These are phyloP conservation scores for Sungouiozyma ichnusensis DNA, from an alignment of 805 yeast genomes.

Conservation along the genomic window DNA sequence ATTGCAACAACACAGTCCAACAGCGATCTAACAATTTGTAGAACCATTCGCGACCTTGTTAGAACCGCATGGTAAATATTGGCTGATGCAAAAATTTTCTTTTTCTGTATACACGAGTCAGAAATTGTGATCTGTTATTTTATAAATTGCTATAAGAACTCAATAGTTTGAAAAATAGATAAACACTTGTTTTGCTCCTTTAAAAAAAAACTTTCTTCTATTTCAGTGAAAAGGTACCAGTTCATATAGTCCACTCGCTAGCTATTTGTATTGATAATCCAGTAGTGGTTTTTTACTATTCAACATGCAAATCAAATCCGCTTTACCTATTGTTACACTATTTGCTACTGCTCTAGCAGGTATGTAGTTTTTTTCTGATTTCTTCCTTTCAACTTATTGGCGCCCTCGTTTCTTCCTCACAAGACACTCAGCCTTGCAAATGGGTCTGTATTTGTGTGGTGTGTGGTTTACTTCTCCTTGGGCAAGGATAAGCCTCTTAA, in stretches of 20 bases:
- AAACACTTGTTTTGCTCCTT: too few species aligned
- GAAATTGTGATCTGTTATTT: neutral
- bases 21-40: too few species aligned
- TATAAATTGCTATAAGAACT: neutral
- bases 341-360: conserved; percentile 35
- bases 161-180: neutral
- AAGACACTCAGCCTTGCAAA: too few species aligned
- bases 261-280: neutral
- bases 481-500: too few species aligned
- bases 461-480: too few species aligned
- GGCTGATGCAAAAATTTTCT: neutral
- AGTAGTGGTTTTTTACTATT: neutral
- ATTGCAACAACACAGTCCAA: neutral
- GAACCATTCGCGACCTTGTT: too few species aligned
- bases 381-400: neutral
- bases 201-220: neutral
- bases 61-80: too few species aligned
- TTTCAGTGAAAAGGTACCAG: neutral
- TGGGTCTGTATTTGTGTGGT: too few species aligned
- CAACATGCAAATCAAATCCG: conserved; percentile 47
- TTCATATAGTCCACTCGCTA: neutral
- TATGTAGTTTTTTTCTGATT: neutral
- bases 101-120: neutral
- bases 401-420: too few species aligned
- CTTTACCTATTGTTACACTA: conserved; percentile 38